Conservation (phyloP, 164 flowering plant genomes). For the Saururus chinensis region DNA sequence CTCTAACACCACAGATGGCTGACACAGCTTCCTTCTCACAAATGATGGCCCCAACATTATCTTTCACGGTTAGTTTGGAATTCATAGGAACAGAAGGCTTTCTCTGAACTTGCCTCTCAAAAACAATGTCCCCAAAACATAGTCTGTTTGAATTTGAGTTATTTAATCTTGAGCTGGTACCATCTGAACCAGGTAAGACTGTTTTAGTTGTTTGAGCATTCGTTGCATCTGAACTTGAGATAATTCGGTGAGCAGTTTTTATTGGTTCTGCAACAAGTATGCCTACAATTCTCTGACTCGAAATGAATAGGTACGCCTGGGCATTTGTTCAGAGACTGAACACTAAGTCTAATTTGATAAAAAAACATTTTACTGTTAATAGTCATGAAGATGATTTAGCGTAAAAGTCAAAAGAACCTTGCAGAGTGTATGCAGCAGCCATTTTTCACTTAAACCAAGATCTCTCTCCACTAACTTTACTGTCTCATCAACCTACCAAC, state of each 20-base stretch:
- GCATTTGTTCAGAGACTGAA: not conserved
- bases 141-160: conserved; percentile 24
- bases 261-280: conserved; percentile 73
- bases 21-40: conserved; percentile 50
- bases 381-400: not conserved
- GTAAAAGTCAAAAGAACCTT: conserved; percentile 39
- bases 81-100: conserved; percentile 10
- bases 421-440: conserved; percentile 54
- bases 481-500: conserved; percentile 54
- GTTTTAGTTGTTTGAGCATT: conserved; percentile 13
- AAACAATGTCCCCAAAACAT: conserved; percentile 46
- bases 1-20: conserved; percentile 68
- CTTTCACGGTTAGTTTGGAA: conserved; percentile 6
- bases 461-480: conserved; percentile 66
- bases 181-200: conserved; percentile 11
- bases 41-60: conserved; percentile 29
- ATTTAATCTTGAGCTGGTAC: too few species aligned
- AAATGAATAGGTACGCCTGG: conserved; percentile 72
- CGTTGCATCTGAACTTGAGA: conserved; percentile 18
- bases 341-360: not conserved
- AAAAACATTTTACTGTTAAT: not conserved
- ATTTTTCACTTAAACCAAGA: conserved; percentile 42
- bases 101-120: conserved; percentile 40
- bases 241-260: conserved; percentile 39
- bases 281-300: conserved; percentile 58